A percentile compares a stretch with the other conserved stretches of the same genome.
Conservation (phyloP, 495 filamentous ascomycete species). For the Podospora appendiculata region DNA sequence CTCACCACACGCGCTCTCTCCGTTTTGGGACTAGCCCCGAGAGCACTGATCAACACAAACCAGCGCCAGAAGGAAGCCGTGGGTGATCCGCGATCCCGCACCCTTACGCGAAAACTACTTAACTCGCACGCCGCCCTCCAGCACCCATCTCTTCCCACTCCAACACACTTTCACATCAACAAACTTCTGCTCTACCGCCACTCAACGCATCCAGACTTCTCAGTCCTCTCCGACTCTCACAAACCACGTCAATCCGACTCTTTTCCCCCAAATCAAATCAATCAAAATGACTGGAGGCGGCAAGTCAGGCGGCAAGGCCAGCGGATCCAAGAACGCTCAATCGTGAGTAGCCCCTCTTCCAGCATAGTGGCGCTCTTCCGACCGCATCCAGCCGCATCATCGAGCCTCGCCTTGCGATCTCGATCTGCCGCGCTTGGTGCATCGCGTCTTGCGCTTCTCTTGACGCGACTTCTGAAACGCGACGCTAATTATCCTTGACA, state of each 20-base stretch:
- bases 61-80: slow-evolving; percentile 4
- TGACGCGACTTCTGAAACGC: slow-evolving; percentile 14
- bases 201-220: slow-evolving; percentile 7
- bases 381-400: background rate
- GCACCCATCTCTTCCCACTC: slow-evolving; percentile 24
- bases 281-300: slow-evolving; percentile 96
- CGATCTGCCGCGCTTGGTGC: background rate
- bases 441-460: background rate
- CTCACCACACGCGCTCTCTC: slow-evolving; percentile 9
- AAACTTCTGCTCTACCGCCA: slow-evolving; percentile 21
- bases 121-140: slow-evolving; percentile 39
- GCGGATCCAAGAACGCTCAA: slow-evolving; percentile 93
- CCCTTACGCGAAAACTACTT: slow-evolving; percentile 47
- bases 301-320: slow-evolving; percentile 98
- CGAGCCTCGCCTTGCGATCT: background rate
- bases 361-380: background rate
- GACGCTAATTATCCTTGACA: slow-evolving; percentile 19
- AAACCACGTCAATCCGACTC: background rate
- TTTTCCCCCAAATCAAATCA: slow-evolving; percentile 27
- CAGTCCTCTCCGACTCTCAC: slow-evolving; percentile 4
- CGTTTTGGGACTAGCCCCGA: slow-evolving; percentile 34
- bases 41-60: slow-evolving; percentile 24
- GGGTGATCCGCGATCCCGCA: slow-evolving; percentile 39
- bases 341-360: slow-evolving; percentile 56
- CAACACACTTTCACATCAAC: slow-evolving; percentile 28